Conservation (phyloP, 2,329 filamentous ascomycete species). For the Pyrenophora tritici-repentis region DNA sequence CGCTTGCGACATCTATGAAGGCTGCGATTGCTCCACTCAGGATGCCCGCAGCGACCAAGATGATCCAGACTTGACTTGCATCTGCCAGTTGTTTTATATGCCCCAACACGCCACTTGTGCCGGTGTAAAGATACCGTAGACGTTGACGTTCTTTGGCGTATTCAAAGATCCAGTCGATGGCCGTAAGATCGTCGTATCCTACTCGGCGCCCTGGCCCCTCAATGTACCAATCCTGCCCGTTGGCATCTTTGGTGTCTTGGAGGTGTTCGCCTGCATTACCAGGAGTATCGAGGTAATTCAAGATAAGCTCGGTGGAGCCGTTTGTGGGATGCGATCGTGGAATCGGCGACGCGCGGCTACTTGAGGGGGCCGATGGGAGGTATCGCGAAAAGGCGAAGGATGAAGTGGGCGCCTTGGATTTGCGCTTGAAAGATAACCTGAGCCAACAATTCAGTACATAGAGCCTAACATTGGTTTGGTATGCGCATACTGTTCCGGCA, state of each 20-base stretch:
- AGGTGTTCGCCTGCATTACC: conserved; percentile 45
- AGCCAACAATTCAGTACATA: neutral
- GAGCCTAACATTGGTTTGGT: neutral
- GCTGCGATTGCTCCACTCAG: conserved; percentile 84
- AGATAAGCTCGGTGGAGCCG: conserved; percentile 47
- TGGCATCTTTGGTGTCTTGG: conserved; percentile 52
- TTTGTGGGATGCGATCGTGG: conserved; percentile 30
- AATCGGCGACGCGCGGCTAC: conserved; percentile 37
- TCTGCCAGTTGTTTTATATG: conserved; percentile 76
- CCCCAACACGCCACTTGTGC: conserved; percentile 72
- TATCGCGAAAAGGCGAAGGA: conserved; percentile 53
- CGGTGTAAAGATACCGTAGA: conserved; percentile 73
- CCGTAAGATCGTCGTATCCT: conserved; percentile 93
- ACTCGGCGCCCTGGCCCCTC: conserved; percentile 89
- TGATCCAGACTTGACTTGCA: conserved; percentile 87
- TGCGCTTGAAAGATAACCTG: conserved; percentile 73
- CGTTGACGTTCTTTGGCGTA: conserved; percentile 95
- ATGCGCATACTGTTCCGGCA: conserved; percentile 51
- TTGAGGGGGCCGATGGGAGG: conserved; percentile 47
- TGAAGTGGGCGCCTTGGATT: conserved; percentile 55
- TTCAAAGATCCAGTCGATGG: conserved; percentile 99
- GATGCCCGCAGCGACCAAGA: conserved; percentile 83
- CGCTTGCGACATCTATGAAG: conserved; percentile 84
- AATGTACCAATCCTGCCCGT: conserved; percentile 76
- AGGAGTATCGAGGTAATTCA: conserved; percentile 50